Evolutionary conservation across 371 early-diverging fungal genomes (phyloP), one percentile per base, ranked within the genome.

Genomic region (Phascolomyces articulosus): DNA sequence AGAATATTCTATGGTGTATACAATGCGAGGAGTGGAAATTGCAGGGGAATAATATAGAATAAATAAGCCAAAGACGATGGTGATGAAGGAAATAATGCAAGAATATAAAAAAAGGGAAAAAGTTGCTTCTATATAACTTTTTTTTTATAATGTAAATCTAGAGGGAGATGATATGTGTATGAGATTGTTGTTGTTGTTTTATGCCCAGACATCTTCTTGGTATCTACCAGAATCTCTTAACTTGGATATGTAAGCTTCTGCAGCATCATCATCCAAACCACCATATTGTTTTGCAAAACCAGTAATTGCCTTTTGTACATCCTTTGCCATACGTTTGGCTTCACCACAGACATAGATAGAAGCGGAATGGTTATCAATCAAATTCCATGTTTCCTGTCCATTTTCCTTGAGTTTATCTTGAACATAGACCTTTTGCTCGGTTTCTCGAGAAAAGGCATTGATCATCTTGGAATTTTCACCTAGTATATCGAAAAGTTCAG

Each of bases 191-290:
- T 18, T 15, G 8, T 44, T 8, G 4, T 44, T 26, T 69, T 87
- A 91, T 38, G 85, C 78, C 97, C 97, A 96, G n/a, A 96, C 95
- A 79, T 96, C 98, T 73, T 96, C 96, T 68, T 90, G 91, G 71
- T 95, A 97, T 34, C 93, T 86, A n/a, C 90, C 90, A 41, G 81
- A 71, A 18, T 73, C 77, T 65, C 91, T 85, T 66, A 96, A 72
- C 55, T 91, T 84, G 64, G 93, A 90, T 40, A 96, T 79, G 79
- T 88, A 94, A 27, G 73, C 73, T 55, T 73, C 77, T 0, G 93
- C 95, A 47, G 74, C 72, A n/a, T 84, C 87, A 54, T 89, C 89
- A 2, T 75, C 66, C 73, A 89, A 73, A 4, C 84, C 91, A 11
- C 95, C 96, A 47, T 72, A 71, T 11, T 73, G 66, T 55, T 77